Conservation (phyloP, 768 basidiomycete species). For the Suillus occidentalis region DNA sequence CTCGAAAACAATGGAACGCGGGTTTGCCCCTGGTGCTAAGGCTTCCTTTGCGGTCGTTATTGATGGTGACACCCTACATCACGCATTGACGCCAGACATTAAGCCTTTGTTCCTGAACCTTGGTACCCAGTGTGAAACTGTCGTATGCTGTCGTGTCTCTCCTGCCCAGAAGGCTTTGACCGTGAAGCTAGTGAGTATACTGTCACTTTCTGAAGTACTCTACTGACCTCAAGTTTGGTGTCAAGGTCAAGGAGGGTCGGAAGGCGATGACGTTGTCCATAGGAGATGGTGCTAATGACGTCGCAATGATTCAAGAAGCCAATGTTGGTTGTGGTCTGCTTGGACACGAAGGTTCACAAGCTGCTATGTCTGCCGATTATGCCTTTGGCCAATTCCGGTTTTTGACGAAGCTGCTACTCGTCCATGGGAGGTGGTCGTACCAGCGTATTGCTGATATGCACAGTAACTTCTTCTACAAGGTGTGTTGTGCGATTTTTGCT, state of each 20-base stretch:
- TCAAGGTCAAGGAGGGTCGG: slow-evolving; percentile 89
- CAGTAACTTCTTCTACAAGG: slow-evolving; percentile 98
- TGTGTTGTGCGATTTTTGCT: slow-evolving; percentile 30
- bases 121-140: slow-evolving; percentile 95
- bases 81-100: slow-evolving; percentile 74
- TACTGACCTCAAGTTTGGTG: slow-evolving; percentile 8
- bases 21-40: slow-evolving; percentile 62
- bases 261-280: slow-evolving; percentile 97
- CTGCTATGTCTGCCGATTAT: slow-evolving; percentile 98
- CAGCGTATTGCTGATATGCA: slow-evolving; percentile 96
- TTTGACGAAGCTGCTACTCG: slow-evolving; percentile 85
- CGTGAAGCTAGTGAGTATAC: slow-evolving; percentile 73
- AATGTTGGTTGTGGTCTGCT: slow-evolving; percentile 94
- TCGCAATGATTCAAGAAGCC: slow-evolving; percentile 99
- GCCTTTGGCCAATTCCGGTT: slow-evolving; percentile 98
- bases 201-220: not conserved
- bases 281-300: slow-evolving; percentile 97
- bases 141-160: slow-evolving; percentile 97
- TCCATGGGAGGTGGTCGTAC: slow-evolving; percentile 98
- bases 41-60: slow-evolving; percentile 93
- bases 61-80: slow-evolving; percentile 88
- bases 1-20: slow-evolving; percentile 57
- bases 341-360: slow-evolving; percentile 95
- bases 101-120: slow-evolving; percentile 89
- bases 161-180: slow-evolving; percentile 98